Conservation (phyloP, 2,329 filamentous ascomycete genomes). For the Chaetomium strumarium region DNA sequence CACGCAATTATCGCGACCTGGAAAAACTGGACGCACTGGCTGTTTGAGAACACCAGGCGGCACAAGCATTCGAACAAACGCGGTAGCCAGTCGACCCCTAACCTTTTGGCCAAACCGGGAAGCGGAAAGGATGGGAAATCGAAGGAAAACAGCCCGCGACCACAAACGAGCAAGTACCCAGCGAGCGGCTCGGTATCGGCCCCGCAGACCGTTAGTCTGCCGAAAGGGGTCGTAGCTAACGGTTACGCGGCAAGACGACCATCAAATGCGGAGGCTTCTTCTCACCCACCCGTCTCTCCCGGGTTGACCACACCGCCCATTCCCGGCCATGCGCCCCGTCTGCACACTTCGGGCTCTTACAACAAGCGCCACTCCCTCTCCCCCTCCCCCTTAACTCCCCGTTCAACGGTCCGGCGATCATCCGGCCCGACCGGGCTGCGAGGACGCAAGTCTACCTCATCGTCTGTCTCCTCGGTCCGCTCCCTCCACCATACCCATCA, state of each 20-base stretch:
- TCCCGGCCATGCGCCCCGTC: constrained; percentile 25
- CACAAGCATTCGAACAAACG: constrained; percentile 44
- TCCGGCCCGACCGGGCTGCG: constrained; percentile 78
- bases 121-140: constrained; percentile 37
- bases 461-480: constrained; percentile 86
- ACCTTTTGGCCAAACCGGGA: constrained; percentile 47
- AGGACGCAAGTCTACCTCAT: constrained; percentile 92
- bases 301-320: constrained; percentile 25
- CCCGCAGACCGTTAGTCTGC: constrained; percentile 39
- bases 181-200: constrained; percentile 32
- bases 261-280: constrained; percentile 19
- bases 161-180: constrained; percentile 55
- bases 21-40: constrained; percentile 61
- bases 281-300: constrained; percentile 28
- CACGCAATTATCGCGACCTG: constrained; percentile 55
- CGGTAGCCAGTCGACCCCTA: constrained; percentile 54
- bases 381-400: constrained; percentile 80
- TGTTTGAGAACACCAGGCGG: constrained; percentile 52
- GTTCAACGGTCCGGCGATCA: constrained; percentile 75
- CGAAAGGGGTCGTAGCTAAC: constrained; percentile 47
- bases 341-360: constrained; percentile 40
- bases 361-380: constrained; percentile 77
- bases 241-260: constrained; percentile 37
- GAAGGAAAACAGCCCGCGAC: constrained; percentile 51
- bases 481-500: constrained; percentile 76